Evolutionary conservation across 1,284 basidiomycete genomes (phyloP), one percentile per base, ranked within the genome.

Genomic region (Rugosomyces carneus): DNA sequence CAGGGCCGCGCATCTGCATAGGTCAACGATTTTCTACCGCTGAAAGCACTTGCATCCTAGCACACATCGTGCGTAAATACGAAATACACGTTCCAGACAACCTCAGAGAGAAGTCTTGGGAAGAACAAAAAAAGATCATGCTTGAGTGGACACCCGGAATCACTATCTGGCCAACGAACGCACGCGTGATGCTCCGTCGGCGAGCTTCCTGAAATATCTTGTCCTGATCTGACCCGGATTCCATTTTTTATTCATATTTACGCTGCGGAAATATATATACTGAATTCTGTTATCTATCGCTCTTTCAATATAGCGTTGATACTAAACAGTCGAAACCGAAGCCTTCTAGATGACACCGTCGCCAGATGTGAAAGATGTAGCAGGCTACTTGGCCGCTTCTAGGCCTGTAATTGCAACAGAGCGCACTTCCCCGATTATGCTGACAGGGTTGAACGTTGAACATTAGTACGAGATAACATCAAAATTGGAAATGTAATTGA

Each of bases 1-100:
- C 57, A 2, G 74, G 75, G 5, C 58, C 61, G 2, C 63, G 73
- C 20, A 61, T 61, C 20, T 76, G 74, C 53, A 69, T 76, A 31
- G 73, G 73, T 0, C 60, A 68, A 45, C 60, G 65, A 0, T 69
- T 70, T 44, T 60, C 67, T 0, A 54, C 63, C 8, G 62, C 62
- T 13, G 66, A 70, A 49, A 59, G 57, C 35, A 50, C 66, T 7
- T 66, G 66, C 37, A 60, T 68, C 40, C 57, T 71, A 31, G 66
- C 68, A 4, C 55, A 57, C 29, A 37, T 71, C n/a, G 56, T 63
- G 15, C 57, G 63, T 4, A 53, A 54, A 32, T 69, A 67, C 50
- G 60, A 65, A 46, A 52, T 66, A 15, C 42, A 57, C 7, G 54
- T 63, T 3, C 61, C 61, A 6, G 54, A 59, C 6, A 53, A 63